These are phyloP conservation scores for Boechera retrofracta DNA, from an alignment of 345 rosid genomes.

Conservation along the genomic window DNA sequence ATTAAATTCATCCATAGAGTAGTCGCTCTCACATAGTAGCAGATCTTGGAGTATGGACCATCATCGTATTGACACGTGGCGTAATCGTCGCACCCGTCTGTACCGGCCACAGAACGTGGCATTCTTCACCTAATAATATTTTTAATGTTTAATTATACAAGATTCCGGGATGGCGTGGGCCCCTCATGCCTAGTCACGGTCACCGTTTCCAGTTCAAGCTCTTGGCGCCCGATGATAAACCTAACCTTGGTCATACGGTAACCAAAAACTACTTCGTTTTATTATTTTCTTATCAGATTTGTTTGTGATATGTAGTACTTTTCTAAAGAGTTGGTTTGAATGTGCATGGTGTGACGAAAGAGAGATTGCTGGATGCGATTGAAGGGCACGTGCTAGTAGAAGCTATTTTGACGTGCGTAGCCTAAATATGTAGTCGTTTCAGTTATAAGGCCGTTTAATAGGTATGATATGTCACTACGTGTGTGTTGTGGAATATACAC, in stretches of 20 bases:
- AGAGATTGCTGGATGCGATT: constrained; percentile 67
- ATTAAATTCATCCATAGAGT: neutral
- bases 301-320: neutral
- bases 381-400: constrained; percentile 74
- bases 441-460: too few species aligned
- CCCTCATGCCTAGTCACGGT: constrained; percentile 60
- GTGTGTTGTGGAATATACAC: too few species aligned
- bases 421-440: constrained; percentile 30
- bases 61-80: constrained; percentile 3
- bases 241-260: constrained; percentile 69
- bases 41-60: neutral
- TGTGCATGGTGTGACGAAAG: constrained; percentile 58
- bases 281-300: neutral
- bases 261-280: neutral
- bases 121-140: constrained; percentile 18
- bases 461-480: too few species aligned
- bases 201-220: constrained; percentile 79
- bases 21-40: constrained; percentile 38
- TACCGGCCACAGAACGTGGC: constrained; percentile 39
- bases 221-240: constrained; percentile 62
- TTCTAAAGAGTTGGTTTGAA: neutral
- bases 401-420: constrained; percentile 56
- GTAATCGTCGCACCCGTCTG: constrained; percentile 3
- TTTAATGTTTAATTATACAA: constrained; percentile 43
- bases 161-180: constrained; percentile 80